Evolutionary conservation across 345 rosid genomes (phyloP), one percentile per base, ranked within the genome.

Genomic region (Garcia nutans): DNA sequence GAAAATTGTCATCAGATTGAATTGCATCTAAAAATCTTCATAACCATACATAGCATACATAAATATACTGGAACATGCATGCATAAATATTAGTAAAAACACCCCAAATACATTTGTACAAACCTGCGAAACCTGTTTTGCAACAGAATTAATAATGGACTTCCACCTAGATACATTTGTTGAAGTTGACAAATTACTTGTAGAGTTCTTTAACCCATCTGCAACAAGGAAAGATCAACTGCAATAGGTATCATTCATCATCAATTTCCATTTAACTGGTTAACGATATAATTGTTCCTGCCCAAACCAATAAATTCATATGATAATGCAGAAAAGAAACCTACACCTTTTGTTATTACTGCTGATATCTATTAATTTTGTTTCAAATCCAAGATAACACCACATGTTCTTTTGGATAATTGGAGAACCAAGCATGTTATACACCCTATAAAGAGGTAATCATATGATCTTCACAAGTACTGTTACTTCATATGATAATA

Each of bases 71-170:
- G 44, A 10, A 28, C 66, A 11, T 12, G 10, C 23, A 4, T 33
- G 24, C 12, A 28, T 19, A 28, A 5, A 49, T 24, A 20, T 7
- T 23, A 37, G 59, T 13, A 52, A 24, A 37, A 73, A 68, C 54
- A 17, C 10, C 47, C 23, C 8, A 23, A 13, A 26, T 11, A 42
- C n/a, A 28, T 15, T 61, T 24, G 61, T 23, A 74, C 90, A 75
- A 70, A 89, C 96, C 96, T 91, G 91, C 45, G 92, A 86, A 66
- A 91, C 92, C 59, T 91, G 96, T 78, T 88, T 88, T 76, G 93
- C 92, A 65, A 91, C 26, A 26, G 91, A 82, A 76, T 88, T 86
- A 57, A 91, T 66, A 50, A 87, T 81, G 77, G 88, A 74, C 78
- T 87, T 89, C 93, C 93, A 91, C 81, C 74, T 83, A 44, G 92